Evolutionary conservation across 768 basidiomycete genomes (phyloP), one percentile per base, ranked within the genome.

Genomic region (Pleurotus platypus): DNA sequence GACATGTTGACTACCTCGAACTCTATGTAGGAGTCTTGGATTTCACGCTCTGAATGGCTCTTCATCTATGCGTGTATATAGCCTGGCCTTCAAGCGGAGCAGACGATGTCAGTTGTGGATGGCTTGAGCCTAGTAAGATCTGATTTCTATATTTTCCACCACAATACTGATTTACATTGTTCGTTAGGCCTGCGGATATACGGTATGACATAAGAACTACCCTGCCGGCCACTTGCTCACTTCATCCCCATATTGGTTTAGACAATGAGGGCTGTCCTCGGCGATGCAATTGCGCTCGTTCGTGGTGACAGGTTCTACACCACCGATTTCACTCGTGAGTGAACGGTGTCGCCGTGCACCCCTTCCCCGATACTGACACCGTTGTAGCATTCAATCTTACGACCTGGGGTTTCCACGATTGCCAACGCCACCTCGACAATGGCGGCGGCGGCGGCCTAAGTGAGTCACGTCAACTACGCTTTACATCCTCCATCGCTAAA

Each of bases 171-270:
- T 9, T 35, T 11, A 35, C 30, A 35, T 35, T 2, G 7, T 11
- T 6, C 13, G 83, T 79, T 53, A 67, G 82, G 8, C 83, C 61
- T 82, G 83, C 1, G 84, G 84, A 13, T 87, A 81, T 67, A 87
- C 87, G 2, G 69, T 70, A 48, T 22, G 66, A 57, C 6, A 15
- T 13, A 18, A n/a, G 12, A 12, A 15, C 20, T 65, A 48, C 7
- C 42, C 15, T 43, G 5, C 42, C 1, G 46, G 13, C 16, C 30
- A 30, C 6, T 13, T 18, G 7, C 47, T 24, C 2, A 22, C 24
- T 7, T 8, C n/a, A 22, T 11, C 3, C 22, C 2, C 27, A 48
- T 26, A 22, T 26, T 55, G 12, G 6, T 24, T 13, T 27, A 50
- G 27, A 50, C n/a, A 50, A 30, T 37, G 15, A 68, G 80, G 16